Conservation (phyloP, 306 rosid genomes). For the Cucumis cinereus region DNA sequence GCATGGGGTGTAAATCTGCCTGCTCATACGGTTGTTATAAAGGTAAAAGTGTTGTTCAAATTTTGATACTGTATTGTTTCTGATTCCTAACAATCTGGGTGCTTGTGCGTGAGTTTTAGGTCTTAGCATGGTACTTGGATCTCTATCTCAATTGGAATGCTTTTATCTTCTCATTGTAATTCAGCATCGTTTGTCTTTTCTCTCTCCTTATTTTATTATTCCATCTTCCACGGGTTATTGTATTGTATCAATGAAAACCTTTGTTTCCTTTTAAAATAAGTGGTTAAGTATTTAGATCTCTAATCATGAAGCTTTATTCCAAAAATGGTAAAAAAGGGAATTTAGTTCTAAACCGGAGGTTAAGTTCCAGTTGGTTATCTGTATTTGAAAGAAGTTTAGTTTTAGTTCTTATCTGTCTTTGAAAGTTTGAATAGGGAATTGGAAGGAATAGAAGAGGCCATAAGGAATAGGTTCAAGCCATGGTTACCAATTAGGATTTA, state of each 20-base stretch:
- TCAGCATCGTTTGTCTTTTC: too few relatives aligned
- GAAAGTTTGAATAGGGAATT: background rate
- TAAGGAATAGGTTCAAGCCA: background rate
- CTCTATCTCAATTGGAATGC: background rate
- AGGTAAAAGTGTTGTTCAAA: conserved; percentile 38
- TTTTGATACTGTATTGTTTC: background rate
- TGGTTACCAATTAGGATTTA: background rate
- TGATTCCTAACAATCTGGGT: background rate
- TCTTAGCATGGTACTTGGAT: background rate
- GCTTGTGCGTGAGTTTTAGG: background rate
- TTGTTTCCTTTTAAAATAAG: too few relatives aligned
- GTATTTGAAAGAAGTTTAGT: background rate
- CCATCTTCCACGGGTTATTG: too few relatives aligned
- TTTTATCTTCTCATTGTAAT: too few relatives aligned
- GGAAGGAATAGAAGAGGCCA: background rate
- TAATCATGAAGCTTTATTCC: background rate
- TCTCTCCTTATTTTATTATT: too few relatives aligned
- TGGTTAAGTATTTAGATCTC: background rate
- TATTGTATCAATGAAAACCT: too few relatives aligned
- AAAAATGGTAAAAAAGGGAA: background rate
- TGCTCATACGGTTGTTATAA: conserved; percentile 96
- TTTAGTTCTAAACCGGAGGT: background rate
- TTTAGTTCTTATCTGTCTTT: background rate
- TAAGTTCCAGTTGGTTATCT: background rate
- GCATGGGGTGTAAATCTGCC: conserved; percentile 99